phyloP scores from a whole-genome alignment of 2,329 filamentous ascomycete genomes.

The Ophiostoma piceae region DNA sequence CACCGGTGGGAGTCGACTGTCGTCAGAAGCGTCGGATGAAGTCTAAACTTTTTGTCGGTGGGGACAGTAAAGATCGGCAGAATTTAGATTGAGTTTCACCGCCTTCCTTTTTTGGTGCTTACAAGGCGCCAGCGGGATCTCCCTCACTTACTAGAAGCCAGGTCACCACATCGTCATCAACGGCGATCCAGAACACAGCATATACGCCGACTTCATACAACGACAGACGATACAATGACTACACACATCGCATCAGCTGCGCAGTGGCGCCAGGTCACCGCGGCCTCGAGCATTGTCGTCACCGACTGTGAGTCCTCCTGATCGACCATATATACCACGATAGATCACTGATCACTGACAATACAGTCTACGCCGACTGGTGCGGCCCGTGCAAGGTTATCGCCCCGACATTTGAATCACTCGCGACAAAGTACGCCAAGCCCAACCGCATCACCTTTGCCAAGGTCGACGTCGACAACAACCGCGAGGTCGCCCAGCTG shows the following conservation, averaged over 20 bases:
- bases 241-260: slow-evolving; percentile 58
- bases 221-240: slow-evolving; percentile 39
- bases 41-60: slow-evolving; percentile 25
- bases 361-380: slow-evolving; percentile 85
- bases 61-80: slow-evolving; percentile 27
- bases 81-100: slow-evolving; percentile 27
- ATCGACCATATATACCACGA: background rate
- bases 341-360: slow-evolving; percentile 14
- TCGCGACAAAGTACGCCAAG: slow-evolving; percentile 72
- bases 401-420: slow-evolving; percentile 79
- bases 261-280: slow-evolving; percentile 68
- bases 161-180: slow-evolving; percentile 13
- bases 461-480: slow-evolving; percentile 85
- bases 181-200: background rate
- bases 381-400: slow-evolving; percentile 92
- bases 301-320: slow-evolving; percentile 63
- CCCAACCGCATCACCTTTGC: slow-evolving; percentile 80
- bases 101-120: slow-evolving; percentile 27
- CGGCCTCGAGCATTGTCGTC: slow-evolving; percentile 72
- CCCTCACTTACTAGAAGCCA: background rate
- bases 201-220: background rate
- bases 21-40: slow-evolving; percentile 11
- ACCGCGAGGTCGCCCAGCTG: slow-evolving; percentile 68
- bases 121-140: slow-evolving; percentile 11
- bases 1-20: background rate